Percentiles rank a stretch among this genome's conserved stretches.
Evolutionary conservation across 73 alveolate species (phyloP).

Genomic region (Paramecium tetraurelia): DNA sequence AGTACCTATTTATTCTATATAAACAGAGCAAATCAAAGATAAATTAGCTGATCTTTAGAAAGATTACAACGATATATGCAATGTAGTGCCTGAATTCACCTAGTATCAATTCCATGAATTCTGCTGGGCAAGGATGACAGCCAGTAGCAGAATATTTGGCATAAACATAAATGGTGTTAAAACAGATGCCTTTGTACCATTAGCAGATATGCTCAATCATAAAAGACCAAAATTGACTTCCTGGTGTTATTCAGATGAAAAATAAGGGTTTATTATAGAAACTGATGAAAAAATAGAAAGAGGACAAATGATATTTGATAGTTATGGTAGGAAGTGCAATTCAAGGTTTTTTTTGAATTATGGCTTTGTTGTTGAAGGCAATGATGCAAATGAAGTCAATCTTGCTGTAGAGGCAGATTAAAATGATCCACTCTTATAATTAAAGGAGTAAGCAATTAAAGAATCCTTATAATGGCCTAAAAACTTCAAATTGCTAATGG

Average conservation of each 20-base stretch:
- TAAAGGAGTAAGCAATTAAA: conserved; percentile 67
- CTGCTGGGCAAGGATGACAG: conserved; percentile 92
- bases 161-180: conserved; percentile 80
- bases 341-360: conserved; percentile 92
- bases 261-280: conserved; percentile 88
- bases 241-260: conserved; percentile 88
- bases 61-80: conserved; percentile 88
- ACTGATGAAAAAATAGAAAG: conserved; percentile 86
- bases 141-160: conserved; percentile 91
- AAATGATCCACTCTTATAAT: conserved; percentile 72
- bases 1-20: conserved; percentile 21
- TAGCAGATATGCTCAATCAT: conserved; percentile 98
- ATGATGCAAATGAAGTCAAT: conserved; percentile 93
- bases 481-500: conserved; percentile 68
- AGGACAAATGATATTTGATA: conserved; percentile 89
- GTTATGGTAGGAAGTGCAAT: conserved; percentile 96
- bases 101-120: conserved; percentile 84
- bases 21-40: conserved; percentile 74
- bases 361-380: conserved; percentile 89
- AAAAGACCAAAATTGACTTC: conserved; percentile 92
- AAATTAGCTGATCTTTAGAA: conserved; percentile 80
- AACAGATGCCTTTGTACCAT: conserved; percentile 97
- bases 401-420: conserved; percentile 69
- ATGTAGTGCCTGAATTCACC: conserved; percentile 80
- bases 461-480: conserved; percentile 65